Percentiles rank a stretch among this genome's conserved stretches.
Conservation (phyloP, 805 yeast species). For the Yarrowia porcina region DNA sequence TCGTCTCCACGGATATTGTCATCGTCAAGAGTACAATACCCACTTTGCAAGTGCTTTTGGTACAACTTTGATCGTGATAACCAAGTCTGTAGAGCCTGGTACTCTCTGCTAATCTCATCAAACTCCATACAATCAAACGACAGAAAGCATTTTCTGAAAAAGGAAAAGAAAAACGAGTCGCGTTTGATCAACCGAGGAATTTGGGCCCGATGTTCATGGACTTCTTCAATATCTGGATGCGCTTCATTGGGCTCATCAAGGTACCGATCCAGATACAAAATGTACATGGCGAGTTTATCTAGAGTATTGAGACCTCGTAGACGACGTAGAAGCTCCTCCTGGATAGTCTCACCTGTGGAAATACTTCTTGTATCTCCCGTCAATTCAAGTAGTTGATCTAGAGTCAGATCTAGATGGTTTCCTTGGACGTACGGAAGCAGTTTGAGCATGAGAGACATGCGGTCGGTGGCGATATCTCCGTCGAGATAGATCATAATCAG, state of each 20-base stretch:
- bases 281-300: slow-evolving; percentile 29
- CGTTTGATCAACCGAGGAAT: slow-evolving; percentile 11
- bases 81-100: neutral
- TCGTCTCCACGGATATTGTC: no score
- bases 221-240: neutral
- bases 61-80: neutral
- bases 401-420: neutral
- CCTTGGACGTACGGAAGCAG: slow-evolving; percentile 26
- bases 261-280: slow-evolving; percentile 27
- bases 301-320: slow-evolving; percentile 27
- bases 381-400: neutral
- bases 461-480: slow-evolving; percentile 26
- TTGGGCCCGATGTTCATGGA: neutral
- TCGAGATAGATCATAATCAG: slow-evolving; percentile 31
- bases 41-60: neutral
- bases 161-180: slow-evolving; percentile 13
- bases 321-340: slow-evolving; percentile 8
- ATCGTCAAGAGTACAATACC: no score
- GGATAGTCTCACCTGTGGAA: neutral
- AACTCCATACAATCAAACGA: slow-evolving; percentile 44
- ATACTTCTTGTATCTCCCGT: neutral
- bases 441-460: slow-evolving; percentile 33
- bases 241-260: slow-evolving; percentile 24
- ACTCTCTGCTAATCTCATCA: slow-evolving; percentile 39
- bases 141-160: slow-evolving; percentile 31